Evolutionary conservation across 2,329 filamentous ascomycete species (phyloP).

Genomic region (Setomelanomma holmii): DNA sequence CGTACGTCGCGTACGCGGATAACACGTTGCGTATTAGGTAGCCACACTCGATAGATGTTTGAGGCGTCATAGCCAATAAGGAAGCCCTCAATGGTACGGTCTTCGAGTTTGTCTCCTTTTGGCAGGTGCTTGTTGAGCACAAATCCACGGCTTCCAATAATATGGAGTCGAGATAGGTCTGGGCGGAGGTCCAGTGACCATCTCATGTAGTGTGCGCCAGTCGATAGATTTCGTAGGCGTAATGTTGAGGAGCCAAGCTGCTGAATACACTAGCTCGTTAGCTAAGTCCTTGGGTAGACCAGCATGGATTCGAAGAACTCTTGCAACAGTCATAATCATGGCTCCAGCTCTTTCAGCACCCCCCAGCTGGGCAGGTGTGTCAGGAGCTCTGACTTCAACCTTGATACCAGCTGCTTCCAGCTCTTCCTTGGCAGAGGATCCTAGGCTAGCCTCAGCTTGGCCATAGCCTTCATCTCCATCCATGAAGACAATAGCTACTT

Average conservation of each 20-base stretch:
- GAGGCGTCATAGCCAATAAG: constrained; percentile 18
- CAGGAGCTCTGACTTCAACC: neutral
- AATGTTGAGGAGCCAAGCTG: constrained; percentile 14
- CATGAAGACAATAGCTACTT: neutral
- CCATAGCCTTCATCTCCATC: neutral
- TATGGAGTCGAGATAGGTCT: too few species aligned
- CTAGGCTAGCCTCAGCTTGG: neutral
- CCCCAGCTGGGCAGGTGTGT: constrained; percentile 3
- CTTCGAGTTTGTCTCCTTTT: constrained; percentile 7
- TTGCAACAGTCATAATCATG: constrained; percentile 6
- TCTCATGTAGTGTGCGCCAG: too few species aligned
- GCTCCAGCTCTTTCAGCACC: constrained; percentile 5
- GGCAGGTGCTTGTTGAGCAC: constrained; percentile 1
- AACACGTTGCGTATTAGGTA: constrained; percentile 5
- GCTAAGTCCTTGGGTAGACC: too few species aligned
- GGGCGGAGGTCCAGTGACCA: too few species aligned
- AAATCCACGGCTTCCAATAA: too few species aligned
- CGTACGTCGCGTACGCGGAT: constrained; percentile 11
- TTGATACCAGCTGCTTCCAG: constrained; percentile 1
- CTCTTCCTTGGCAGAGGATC: constrained; percentile 1
- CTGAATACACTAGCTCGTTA: constrained; percentile 9
- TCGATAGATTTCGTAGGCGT: constrained; percentile 8
- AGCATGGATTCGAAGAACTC: too few species aligned
- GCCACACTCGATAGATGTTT: constrained; percentile 19
- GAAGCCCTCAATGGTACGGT: constrained; percentile 16